Conservation (phyloP, 257 asterid species). For the Rauvolfia tetraphylla region DNA sequence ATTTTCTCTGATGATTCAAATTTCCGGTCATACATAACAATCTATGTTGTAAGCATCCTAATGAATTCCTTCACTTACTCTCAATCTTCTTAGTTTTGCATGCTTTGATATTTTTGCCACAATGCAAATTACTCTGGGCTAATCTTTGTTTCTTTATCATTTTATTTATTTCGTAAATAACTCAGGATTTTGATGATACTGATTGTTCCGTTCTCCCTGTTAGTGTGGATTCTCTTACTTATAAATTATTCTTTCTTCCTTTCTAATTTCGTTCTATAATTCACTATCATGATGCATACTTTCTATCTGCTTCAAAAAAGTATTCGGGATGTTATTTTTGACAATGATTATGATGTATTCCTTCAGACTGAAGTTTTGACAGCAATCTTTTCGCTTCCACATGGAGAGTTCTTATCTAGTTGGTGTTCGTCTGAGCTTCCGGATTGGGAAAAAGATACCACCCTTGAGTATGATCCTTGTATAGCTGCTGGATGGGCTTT, state of each 20-base stretch:
- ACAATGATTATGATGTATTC: slow-evolving; percentile 26
- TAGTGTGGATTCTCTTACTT: background rate
- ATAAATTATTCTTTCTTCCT: background rate
- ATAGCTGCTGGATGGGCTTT: slow-evolving; percentile 41
- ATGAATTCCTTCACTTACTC: background rate
- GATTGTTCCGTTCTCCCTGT: background rate
- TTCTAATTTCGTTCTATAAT: background rate
- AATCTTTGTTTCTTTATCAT: slow-evolving; percentile 4
- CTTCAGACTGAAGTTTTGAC: slow-evolving; percentile 84
- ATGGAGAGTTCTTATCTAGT: slow-evolving; percentile 76
- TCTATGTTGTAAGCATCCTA: slow-evolving; percentile 61
- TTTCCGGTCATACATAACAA: slow-evolving; percentile 71
- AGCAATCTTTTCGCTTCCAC: slow-evolving; percentile 62
- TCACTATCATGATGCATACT: slow-evolving; percentile 2
- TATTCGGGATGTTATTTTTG: slow-evolving; percentile 20
- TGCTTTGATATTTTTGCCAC: background rate
- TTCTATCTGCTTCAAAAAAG: slow-evolving; percentile 19
- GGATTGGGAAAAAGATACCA: slow-evolving; percentile 71
- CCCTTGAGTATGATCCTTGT: slow-evolving; percentile 64
- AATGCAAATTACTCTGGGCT: background rate
- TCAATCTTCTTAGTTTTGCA: background rate
- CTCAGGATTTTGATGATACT: slow-evolving; percentile 1
- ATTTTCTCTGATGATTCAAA: slow-evolving; percentile 97
- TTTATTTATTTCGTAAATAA: background rate
- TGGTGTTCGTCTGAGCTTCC: slow-evolving; percentile 96